Conservation (phyloP, 2,329 filamentous ascomycete species). For the Rutstroemia sp. region DNA sequence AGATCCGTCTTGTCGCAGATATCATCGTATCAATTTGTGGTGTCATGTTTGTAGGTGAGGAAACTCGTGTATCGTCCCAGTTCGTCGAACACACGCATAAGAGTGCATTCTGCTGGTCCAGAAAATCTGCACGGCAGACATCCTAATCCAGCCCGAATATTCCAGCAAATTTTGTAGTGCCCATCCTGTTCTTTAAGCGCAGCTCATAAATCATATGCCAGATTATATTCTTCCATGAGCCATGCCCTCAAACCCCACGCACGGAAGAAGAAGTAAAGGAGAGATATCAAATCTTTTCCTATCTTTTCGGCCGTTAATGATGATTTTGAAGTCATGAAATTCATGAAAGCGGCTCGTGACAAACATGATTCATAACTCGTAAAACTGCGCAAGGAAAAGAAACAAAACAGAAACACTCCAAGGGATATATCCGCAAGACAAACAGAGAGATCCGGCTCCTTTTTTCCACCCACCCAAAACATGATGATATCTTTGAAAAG, state of each 20-base stretch:
- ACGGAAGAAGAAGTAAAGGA: background rate
- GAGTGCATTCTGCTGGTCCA: background rate
- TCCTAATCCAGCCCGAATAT: background rate
- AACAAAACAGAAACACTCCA: slow-evolving; percentile 18
- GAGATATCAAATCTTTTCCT: background rate
- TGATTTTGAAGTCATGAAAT: background rate
- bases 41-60: background rate
- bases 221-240: background rate
- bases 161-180: background rate
- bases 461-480: background rate
- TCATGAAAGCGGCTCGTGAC: background rate
- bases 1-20: background rate
- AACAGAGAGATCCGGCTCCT: slow-evolving; percentile 17
- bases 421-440: slow-evolving; percentile 25
- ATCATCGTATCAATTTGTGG: background rate
- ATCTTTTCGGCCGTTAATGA: background rate
- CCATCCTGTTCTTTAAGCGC: background rate
- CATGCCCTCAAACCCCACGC: background rate
- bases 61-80: background rate
- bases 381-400: slow-evolving; percentile 6
- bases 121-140: background rate
- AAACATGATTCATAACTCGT: slow-evolving; percentile 15
- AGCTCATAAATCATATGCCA: background rate
- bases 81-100: background rate
- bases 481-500: slow-evolving; percentile 13